Base-by-base conservation (phyloP, 139 green algal species). In the Tetradesmus obliquus region DNA sequence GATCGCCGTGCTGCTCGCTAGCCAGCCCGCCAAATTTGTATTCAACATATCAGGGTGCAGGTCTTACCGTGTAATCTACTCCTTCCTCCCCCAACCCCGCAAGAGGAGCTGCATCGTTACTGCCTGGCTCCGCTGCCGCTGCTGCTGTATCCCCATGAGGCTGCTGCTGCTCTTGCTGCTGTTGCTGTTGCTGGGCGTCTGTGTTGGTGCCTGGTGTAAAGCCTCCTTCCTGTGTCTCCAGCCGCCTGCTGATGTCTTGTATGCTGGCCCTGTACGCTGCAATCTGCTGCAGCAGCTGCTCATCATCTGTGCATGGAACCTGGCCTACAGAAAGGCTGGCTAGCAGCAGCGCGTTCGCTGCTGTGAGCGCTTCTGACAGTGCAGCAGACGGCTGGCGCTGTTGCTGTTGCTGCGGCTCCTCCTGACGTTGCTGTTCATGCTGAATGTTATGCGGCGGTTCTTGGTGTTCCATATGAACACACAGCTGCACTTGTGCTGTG, bases 11-110 rank as follows among this genome's bases (percentile, higher is more conserved):
- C 62, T 72, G 62, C 32, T 45, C 0, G 32, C 32, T 45, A 45
- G 32, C 32, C 32, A 45, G 32, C 32, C 32, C 32, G 32, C 32
- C 32, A 45, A 66, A 66, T 13, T 66, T 66, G 57, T 9, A 66
- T 66, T 66, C 60, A 71, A 19, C 60, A 20, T 2, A 71, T 71
- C 60, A 71, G 66, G 15, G 5, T 24, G 66, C 15, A 24, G 3
- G 12, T 13, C 88, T 87, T 10, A 96, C 60, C 19, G 92, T 93
- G 84, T 95, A 97, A 72, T 97, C 95, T 20, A 95, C 91, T 0
- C 94, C 94, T 84, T 97, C 95, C 24, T 94, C 82, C 5, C 95
- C 93, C 1, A 92, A 7, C 90, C 82, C 3, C 45, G n/a, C 17
- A 90, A 72, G 84, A 13, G 9, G 58, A 10, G 71, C 81, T 53